These are phyloP conservation scores for Pterocarpus macrocarpus DNA, from an alignment of 306 rosid genomes.

Conservation along the genomic window DNA sequence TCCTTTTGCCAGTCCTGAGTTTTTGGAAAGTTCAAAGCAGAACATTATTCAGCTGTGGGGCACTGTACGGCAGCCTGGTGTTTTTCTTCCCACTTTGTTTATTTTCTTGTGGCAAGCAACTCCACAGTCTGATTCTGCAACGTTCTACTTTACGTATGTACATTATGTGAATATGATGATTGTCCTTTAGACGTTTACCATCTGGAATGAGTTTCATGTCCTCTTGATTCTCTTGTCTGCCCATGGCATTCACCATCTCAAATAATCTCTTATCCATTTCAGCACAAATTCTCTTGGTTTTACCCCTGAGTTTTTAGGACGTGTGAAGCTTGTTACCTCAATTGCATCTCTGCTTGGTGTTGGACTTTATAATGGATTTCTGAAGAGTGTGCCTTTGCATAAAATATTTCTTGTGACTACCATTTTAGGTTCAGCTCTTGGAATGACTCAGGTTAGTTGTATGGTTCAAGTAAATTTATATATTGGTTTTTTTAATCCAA, in stretches of 20 bases:
- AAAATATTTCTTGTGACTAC: conserved; percentile 83
- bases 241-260: conserved; percentile 31
- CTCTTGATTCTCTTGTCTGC: conserved; percentile 30
- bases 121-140: conserved; percentile 98
- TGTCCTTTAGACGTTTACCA: conserved; percentile 18
- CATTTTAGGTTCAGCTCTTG: conserved; percentile 79
- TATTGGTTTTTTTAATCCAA: not conserved
- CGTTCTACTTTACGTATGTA: conserved; percentile 93
- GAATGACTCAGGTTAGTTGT: conserved; percentile 90
- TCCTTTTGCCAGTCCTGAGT: conserved; percentile 54
- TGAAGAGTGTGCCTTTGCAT: conserved; percentile 80
- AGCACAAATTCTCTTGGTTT: conserved; percentile 96
- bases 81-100: conserved; percentile 88
- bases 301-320: conserved; percentile 91
- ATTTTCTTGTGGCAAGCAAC: conserved; percentile 99
- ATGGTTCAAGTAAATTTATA: conserved; percentile 19
- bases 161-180: conserved; percentile 41
- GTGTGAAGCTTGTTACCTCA: conserved; percentile 95
- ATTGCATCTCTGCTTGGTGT: conserved; percentile 94
- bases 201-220: conserved; percentile 30
- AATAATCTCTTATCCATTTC: conserved; percentile 51
- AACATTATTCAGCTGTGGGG: conserved; percentile 75
- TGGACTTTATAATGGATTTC: conserved; percentile 90
- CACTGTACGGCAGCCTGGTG: conserved; percentile 78
- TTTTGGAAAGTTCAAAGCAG: conserved; percentile 77